phyloP scores from a whole-genome alignment of 208 protist genomes.

The Leishmania tarentolae region DNA sequence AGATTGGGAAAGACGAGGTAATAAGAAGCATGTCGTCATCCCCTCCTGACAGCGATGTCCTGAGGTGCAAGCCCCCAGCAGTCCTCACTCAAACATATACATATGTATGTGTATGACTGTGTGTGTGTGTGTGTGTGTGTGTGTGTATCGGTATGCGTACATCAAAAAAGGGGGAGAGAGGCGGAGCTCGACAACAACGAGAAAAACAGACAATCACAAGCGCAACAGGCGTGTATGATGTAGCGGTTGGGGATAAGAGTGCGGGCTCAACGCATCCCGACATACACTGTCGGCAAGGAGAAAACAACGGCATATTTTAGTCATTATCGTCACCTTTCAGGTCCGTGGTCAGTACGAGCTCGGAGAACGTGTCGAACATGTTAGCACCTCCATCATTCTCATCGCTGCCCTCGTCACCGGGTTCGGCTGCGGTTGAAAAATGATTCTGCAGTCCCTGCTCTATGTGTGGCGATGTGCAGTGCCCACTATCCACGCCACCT shows the following conservation, averaged over 20 bases:
- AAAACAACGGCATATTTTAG: neutral
- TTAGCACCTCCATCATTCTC: constrained; percentile 9
- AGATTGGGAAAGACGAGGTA: neutral
- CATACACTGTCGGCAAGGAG: neutral
- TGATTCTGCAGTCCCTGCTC: neutral
- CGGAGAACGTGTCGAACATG: constrained; percentile 57
- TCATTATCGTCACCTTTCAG: constrained; percentile 6
- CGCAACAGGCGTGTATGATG: too few species aligned
- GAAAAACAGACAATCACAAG: neutral
- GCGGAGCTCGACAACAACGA: neutral
- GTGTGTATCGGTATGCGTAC: neutral
- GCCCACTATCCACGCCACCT: neutral
- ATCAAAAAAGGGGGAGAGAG: neutral
- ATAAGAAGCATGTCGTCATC: neutral
- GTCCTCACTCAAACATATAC: neutral
- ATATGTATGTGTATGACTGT: neutral
- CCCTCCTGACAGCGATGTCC: neutral
- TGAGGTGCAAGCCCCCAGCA: neutral
- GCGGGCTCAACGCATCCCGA: neutral
- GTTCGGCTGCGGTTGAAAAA: neutral
- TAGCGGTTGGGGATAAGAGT: neutral
- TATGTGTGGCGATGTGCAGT: neutral
- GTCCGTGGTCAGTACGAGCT: constrained; percentile 25
- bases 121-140: neutral
- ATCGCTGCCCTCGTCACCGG: neutral